These are phyloP conservation scores for Cladobotryum protrusum DNA, from an alignment of 2,329 filamentous ascomycete species.

Conservation along the genomic window DNA sequence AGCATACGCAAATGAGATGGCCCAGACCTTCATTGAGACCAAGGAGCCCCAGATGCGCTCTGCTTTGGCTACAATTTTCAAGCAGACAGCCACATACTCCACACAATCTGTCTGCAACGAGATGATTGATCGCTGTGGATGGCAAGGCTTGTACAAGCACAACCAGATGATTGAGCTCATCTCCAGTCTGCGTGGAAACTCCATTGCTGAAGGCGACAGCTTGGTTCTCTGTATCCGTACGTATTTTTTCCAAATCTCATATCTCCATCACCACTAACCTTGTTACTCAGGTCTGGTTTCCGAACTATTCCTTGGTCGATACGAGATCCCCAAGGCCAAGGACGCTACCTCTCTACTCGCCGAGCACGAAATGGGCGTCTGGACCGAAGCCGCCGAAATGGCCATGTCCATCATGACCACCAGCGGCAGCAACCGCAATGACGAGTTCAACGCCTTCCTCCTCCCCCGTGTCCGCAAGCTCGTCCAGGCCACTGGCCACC, in stretches of 20 bases:
- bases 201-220: constrained; percentile 22
- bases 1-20: constrained; percentile 14
- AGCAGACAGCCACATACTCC: constrained; percentile 2
- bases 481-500: constrained; percentile 21
- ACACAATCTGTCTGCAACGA: constrained; percentile 10
- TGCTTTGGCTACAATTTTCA: constrained; percentile 13
- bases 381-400: constrained; percentile 16
- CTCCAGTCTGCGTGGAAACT: constrained; percentile 16
- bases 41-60: constrained; percentile 2
- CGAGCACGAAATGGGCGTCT: constrained; percentile 17
- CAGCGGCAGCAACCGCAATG: constrained; percentile 12
- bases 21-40: background rate
- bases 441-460: constrained; percentile 17
- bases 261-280: background rate
- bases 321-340: constrained; percentile 14
- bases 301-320: constrained; percentile 21
- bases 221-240: constrained; percentile 23
- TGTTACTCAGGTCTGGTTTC: constrained; percentile 16
- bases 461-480: constrained; percentile 20
- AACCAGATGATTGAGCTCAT: constrained; percentile 20
- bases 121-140: constrained; percentile 22
- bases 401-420: constrained; percentile 4
- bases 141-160: constrained; percentile 21
- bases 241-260: constrained; percentile 6
- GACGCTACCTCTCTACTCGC: constrained; percentile 16